Evolutionary conservation across 2,329 filamentous ascomycete species (phyloP).

Genomic region (Verticillium nubilum): DNA sequence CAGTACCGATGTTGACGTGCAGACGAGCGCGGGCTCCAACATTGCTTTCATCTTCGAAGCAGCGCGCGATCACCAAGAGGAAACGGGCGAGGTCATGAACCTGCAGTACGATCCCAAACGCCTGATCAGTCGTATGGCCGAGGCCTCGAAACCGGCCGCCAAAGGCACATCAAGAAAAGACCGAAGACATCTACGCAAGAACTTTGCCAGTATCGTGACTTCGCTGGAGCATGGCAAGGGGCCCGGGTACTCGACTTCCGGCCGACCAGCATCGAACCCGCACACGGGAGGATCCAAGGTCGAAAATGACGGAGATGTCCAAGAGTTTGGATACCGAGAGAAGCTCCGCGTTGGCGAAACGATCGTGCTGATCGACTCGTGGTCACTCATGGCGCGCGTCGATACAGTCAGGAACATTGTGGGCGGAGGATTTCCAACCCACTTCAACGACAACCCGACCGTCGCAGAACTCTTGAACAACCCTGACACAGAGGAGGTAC

Average conservation of each 20-base stretch:
- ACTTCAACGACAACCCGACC: conserved; percentile 33
- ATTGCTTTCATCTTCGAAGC: conserved; percentile 82
- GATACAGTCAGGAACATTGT: conserved; percentile 42
- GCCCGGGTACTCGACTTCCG: conserved; percentile 47
- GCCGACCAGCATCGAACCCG: conserved; percentile 32
- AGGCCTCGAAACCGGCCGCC: conserved; percentile 40
- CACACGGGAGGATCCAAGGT: conserved; percentile 33
- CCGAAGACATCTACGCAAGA: conserved; percentile 40
- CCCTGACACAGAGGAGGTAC: conserved; percentile 22
- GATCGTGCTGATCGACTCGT: conserved; percentile 41
- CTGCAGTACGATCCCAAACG: conserved; percentile 45
- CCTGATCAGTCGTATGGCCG: conserved; percentile 40
- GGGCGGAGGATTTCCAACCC: conserved; percentile 35
- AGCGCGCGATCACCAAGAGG: conserved; percentile 41
- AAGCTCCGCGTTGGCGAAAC: conserved; percentile 42
- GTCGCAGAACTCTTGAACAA: conserved; percentile 28
- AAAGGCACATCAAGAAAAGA: conserved; percentile 45
- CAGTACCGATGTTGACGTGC: conserved; percentile 65
- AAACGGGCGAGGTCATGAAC: conserved; percentile 41
- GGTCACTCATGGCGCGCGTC: conserved; percentile 44
- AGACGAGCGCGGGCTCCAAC: conserved; percentile 71
- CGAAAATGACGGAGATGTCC: conserved; percentile 32
- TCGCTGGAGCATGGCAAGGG: conserved; percentile 50
- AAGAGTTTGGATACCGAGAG: conserved; percentile 48
- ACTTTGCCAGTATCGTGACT: conserved; percentile 45